phyloP scores from a whole-genome alignment of 2,329 filamentous ascomycete species.

The Penicillium sp. region DNA sequence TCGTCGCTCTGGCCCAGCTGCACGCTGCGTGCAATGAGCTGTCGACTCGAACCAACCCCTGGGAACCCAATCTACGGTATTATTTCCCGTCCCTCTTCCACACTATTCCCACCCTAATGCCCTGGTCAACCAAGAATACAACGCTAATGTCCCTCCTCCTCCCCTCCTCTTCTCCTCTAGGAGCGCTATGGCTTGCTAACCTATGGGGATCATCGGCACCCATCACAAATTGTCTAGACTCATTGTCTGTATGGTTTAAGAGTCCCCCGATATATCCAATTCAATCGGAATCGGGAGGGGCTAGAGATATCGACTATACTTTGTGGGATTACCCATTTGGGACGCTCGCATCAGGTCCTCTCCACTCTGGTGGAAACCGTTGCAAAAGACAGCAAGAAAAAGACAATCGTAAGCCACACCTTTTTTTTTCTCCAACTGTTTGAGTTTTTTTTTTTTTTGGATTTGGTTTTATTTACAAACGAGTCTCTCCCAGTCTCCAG shows the following conservation, averaged over 20 bases:
- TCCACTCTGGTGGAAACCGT: conserved; percentile 35
- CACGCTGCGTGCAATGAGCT: conserved; percentile 28
- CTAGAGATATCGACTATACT: conserved; percentile 30
- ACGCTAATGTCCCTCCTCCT: background rate
- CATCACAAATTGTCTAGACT: background rate
- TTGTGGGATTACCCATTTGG: conserved; percentile 26
- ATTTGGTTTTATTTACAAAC: background rate
- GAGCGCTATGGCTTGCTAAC: background rate
- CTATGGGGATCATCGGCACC: background rate
- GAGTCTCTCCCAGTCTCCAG: background rate
- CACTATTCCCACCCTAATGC: conserved; percentile 26
- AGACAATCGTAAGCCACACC: conserved; percentile 32
- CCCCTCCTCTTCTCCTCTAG: background rate
- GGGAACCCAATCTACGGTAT: conserved; percentile 27
- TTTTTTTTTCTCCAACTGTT: conserved; percentile 23
- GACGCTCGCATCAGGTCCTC: conserved; percentile 26
- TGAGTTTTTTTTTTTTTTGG: background rate
- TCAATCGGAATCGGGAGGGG: conserved; percentile 20
- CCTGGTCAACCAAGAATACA: conserved; percentile 21
- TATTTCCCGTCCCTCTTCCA: conserved; percentile 25
- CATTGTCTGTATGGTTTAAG: background rate
- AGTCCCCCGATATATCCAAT: conserved; percentile 18
- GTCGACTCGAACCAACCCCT: conserved; percentile 18
- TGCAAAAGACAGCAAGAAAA: conserved; percentile 21
- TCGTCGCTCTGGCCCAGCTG: conserved; percentile 25